Evolutionary conservation across 495 filamentous ascomycete species (phyloP).

Genomic region (Lophiotrema nucula): DNA sequence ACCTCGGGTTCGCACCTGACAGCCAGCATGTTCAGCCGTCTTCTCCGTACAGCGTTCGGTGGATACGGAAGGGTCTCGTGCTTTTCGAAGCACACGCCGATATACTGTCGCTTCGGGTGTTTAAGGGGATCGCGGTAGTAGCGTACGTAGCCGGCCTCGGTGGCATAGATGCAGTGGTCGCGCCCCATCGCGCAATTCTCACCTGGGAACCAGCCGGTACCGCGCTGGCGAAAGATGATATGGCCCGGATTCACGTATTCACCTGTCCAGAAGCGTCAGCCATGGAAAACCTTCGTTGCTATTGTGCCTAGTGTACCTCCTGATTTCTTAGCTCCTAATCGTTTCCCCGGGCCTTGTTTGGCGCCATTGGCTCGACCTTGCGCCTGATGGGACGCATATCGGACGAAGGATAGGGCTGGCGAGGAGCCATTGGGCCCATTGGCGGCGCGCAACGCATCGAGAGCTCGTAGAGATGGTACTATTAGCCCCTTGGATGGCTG

Average conservation of each 20-base stretch:
- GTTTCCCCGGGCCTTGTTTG: slow-evolving; percentile 86
- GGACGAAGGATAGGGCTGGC: slow-evolving; percentile 41
- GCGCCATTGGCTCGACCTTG: slow-evolving; percentile 83
- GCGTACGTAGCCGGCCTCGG: slow-evolving; percentile 80
- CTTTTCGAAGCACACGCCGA: slow-evolving; percentile 84
- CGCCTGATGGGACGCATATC: slow-evolving; percentile 80
- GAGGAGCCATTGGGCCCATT: slow-evolving; percentile 21
- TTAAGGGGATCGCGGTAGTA: slow-evolving; percentile 85
- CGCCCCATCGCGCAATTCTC: slow-evolving; percentile 91
- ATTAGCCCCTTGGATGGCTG: background rate
- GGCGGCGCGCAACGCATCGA: slow-evolving; percentile 28
- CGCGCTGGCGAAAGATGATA: slow-evolving; percentile 96
- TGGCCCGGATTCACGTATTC: slow-evolving; percentile 91
- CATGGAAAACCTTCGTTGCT: background rate
- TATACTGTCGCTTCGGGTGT: slow-evolving; percentile 83
- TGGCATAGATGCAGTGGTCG: slow-evolving; percentile 96
- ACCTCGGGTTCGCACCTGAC: slow-evolving; percentile 26
- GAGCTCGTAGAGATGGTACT: slow-evolving; percentile 11
- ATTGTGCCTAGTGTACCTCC: slow-evolving; percentile 53
- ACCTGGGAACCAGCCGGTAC: slow-evolving; percentile 89
- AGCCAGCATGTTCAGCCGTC: slow-evolving; percentile 69
- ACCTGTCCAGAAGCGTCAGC: slow-evolving; percentile 47
- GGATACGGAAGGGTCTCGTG: slow-evolving; percentile 72
- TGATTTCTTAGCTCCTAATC: slow-evolving; percentile 89
- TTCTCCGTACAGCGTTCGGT: slow-evolving; percentile 60